A percentile compares a stretch with the other conserved stretches of the same genome.
These are phyloP conservation scores for Epichloe scottii DNA, from an alignment of 2,329 filamentous ascomycete genomes.

Conservation along the genomic window DNA sequence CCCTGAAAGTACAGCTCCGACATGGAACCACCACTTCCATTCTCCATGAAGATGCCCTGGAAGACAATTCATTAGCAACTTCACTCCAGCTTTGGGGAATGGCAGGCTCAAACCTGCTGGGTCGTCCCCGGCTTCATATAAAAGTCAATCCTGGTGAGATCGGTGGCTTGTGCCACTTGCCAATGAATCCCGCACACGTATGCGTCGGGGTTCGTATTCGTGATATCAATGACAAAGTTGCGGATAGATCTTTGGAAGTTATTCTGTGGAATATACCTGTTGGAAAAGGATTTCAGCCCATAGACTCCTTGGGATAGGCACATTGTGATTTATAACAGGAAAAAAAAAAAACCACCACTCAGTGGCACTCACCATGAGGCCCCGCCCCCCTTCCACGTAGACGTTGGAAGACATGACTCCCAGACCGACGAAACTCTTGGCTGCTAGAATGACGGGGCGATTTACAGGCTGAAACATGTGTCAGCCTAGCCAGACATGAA, in stretches of 20 bases:
- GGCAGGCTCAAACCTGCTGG: slow-evolving; percentile 16
- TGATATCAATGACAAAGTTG: slow-evolving; percentile 50
- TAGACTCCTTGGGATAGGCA: too few relatives aligned
- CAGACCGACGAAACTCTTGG: slow-evolving; percentile 38
- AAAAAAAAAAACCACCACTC: too few relatives aligned
- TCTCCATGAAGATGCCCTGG: slow-evolving; percentile 16
- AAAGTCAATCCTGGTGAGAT: slow-evolving; percentile 7
- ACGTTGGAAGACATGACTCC: slow-evolving; percentile 40
- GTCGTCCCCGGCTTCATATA: not conserved
- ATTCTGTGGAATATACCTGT: slow-evolving; percentile 28
- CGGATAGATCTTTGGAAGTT: slow-evolving; percentile 54
- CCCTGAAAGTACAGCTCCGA: slow-evolving; percentile 48
- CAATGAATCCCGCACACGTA: slow-evolving; percentile 41
- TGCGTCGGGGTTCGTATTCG: slow-evolving; percentile 16
- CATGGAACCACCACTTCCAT: slow-evolving; percentile 27
- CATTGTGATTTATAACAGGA: too few relatives aligned
- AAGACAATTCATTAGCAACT: not conserved
- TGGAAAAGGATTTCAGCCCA: too few relatives aligned
- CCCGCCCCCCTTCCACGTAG: slow-evolving; percentile 11
- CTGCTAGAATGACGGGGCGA: slow-evolving; percentile 38
- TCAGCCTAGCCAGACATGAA: too few relatives aligned
- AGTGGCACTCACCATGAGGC: not conserved
- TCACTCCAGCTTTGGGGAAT: too few relatives aligned
- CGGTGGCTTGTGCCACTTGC: slow-evolving; percentile 49
- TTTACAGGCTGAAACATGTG: not conserved